phyloP scores from a whole-genome alignment of 1,284 basidiomycete species.

The Peniophora sp. region DNA sequence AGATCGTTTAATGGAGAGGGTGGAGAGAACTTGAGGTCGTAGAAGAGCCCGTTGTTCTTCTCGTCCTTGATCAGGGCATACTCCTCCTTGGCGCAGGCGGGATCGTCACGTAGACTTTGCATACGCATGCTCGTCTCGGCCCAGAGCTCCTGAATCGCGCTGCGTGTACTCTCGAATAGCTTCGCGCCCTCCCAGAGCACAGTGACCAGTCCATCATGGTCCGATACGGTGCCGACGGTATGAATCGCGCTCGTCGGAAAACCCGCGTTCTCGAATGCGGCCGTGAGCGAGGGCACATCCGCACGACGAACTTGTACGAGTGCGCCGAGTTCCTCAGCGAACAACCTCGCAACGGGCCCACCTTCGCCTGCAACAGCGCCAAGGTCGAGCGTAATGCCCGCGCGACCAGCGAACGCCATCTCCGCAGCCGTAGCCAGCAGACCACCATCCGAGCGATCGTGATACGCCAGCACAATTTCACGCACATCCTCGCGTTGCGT shows the following conservation, averaged over 20 bases:
- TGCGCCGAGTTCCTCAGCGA: conserved; percentile 96
- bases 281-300: conserved; percentile 52
- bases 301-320: conserved; percentile 78
- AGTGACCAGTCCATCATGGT: conserved; percentile 37
- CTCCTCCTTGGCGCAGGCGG: conserved; percentile 74
- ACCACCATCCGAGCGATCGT: conserved; percentile 97
- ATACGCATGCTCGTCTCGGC: conserved; percentile 92
- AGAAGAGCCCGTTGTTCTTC: conserved; percentile 66
- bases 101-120: conserved; percentile 87
- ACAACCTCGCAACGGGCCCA: conserved; percentile 60
- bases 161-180: conserved; percentile 64
- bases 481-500: conserved; percentile 61
- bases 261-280: conserved; percentile 58
- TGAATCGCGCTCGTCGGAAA: conserved; percentile 74
- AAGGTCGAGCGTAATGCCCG: conserved; percentile 68
- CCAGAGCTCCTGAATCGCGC: conserved; percentile 80
- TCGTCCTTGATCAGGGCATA: conserved; percentile 69
- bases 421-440: conserved; percentile 89
- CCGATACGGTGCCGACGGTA: conserved; percentile 59
- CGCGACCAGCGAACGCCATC: conserved; percentile 92
- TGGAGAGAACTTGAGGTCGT: conserved; percentile 61
- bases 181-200: conserved; percentile 46
- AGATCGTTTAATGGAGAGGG: conserved; percentile 17
- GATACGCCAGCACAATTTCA: conserved; percentile 83
- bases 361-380: conserved; percentile 50